Evolutionary conservation across 768 basidiomycete species (phyloP).

Genomic region (Podaxis sp.): DNA sequence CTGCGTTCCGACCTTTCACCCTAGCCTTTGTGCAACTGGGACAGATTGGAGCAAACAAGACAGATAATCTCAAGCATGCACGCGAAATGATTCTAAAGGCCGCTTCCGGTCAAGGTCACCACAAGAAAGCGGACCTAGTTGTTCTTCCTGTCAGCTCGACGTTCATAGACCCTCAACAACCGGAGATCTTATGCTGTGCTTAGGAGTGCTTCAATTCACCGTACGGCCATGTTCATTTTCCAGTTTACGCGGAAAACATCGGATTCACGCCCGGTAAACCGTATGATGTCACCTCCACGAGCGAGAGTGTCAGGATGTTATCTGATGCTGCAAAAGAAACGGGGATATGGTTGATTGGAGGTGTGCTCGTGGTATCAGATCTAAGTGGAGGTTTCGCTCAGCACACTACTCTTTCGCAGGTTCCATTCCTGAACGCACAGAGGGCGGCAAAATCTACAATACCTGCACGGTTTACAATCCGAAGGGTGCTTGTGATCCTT

Average conservation of each 20-base stretch:
- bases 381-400: background rate
- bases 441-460: slow-evolving; percentile 78
- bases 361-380: slow-evolving; percentile 31
- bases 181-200: background rate
- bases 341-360: slow-evolving; percentile 90
- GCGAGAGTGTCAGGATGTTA: slow-evolving; percentile 81
- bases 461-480: slow-evolving; percentile 91
- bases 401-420: slow-evolving; percentile 42
- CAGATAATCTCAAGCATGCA: slow-evolving; percentile 80
- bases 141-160: slow-evolving; percentile 69
- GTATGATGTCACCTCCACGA: slow-evolving; percentile 58
- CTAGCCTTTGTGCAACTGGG: slow-evolving; percentile 92
- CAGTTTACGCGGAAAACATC: slow-evolving; percentile 80
- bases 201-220: slow-evolving; percentile 91
- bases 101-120: slow-evolving; percentile 38
- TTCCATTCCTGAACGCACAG: slow-evolving; percentile 80
- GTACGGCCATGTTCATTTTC: slow-evolving; percentile 79
- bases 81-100: slow-evolving; percentile 77
- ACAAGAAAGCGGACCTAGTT: slow-evolving; percentile 71
- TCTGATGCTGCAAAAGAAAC: slow-evolving; percentile 77
- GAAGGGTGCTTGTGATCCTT: slow-evolving; percentile 41
- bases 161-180: background rate
- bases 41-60: slow-evolving; percentile 66
- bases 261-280: slow-evolving; percentile 53
- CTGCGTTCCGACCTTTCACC: slow-evolving; percentile 65